Base-by-base conservation (phyloP, 371 early-diverging fungal genomes). In the Mortierella polycephala region DNA sequence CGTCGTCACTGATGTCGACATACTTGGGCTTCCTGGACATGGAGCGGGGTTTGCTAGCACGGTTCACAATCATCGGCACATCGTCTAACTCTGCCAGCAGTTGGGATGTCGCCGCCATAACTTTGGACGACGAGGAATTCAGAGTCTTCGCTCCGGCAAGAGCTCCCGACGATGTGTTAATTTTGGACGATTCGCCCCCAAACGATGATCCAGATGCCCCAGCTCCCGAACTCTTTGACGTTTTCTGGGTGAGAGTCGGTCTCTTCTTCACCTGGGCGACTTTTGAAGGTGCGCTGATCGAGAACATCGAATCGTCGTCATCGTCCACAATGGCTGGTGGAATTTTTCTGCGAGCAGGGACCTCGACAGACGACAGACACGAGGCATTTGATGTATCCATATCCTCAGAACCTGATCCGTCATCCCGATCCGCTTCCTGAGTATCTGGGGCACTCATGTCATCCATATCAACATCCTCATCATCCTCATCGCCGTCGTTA, bases 1-100 rank as follows among this genome's bases (percentile, higher is more conserved):
- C 71, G 16, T 72, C 66, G 30, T 76, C 76, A 46, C 76, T 76
- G 49, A 76, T 76, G 16, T 76, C 76, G 52, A 76, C 71, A 67
- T 76, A 76, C 61, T 56, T 71, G 39, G 71, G 71, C 52, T 76
- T 76, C 61, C 71, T 76, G 16, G 54, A 20, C 13, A 61, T 57
- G 7, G 71, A 52, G 6, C 62, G 62, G 1, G 54, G 55, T 39
- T 49, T 52, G 9, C 56, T 49, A 5, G 66, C 49, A 6, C 67
- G 67, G 18, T 61, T 51, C 44, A 71, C 64, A 21, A 75, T 45
- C 63, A 67, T 30, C 37, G 71, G 60, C n/a, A 67, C 67, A 37
- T 76, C 67, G 9, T 70, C 71, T 13, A 76, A 44, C 5, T 71
- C 71, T 6, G 71, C 60, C 45, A 76, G 50, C 18, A 76, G 21